phyloP scores from a whole-genome alignment of 768 basidiomycete species.

The Tricholoma furcatifolium region DNA sequence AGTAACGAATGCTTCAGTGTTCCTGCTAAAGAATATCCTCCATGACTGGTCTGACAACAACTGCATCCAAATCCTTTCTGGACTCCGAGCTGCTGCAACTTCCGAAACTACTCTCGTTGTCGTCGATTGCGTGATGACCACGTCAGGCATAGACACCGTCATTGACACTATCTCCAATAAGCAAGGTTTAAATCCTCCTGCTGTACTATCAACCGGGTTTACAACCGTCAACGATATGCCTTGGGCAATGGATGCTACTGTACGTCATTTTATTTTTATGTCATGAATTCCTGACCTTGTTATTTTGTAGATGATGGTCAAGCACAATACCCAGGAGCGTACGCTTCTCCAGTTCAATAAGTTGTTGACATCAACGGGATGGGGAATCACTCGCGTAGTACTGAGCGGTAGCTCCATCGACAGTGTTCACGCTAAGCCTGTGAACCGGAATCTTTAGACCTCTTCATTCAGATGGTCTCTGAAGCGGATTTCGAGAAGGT shows the following conservation, averaged over 20 bases:
- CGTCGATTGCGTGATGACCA: constrained; percentile 39
- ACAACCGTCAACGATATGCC: constrained; percentile 7
- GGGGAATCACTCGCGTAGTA: constrained; percentile 8
- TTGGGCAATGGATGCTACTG: constrained; percentile 7
- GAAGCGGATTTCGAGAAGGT: no score
- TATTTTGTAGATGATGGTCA: constrained; percentile 11
- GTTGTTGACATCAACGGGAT: constrained; percentile 8
- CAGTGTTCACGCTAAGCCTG: constrained; percentile 10
- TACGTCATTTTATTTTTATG: neutral
- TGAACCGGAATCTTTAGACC: no score
- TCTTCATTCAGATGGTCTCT: no score
- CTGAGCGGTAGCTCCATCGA: constrained; percentile 10
- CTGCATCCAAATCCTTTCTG: constrained; percentile 32
- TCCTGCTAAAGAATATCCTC: constrained; percentile 54
- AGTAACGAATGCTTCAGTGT: constrained; percentile 41
- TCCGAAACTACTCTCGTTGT: constrained; percentile 38
- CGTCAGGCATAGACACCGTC: constrained; percentile 29
- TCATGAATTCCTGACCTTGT: neutral
- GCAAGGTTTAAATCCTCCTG: constrained; percentile 2
- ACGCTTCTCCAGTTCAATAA: constrained; percentile 13
- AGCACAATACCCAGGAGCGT: constrained; percentile 15
- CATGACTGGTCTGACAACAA: constrained; percentile 64
- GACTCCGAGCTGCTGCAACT: constrained; percentile 34
- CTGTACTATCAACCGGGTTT: constrained; percentile 7
- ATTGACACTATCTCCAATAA: constrained; percentile 4